Base-by-base conservation (phyloP, 352 stramenopile genomes). In the Globisporangium alternatum region DNA sequence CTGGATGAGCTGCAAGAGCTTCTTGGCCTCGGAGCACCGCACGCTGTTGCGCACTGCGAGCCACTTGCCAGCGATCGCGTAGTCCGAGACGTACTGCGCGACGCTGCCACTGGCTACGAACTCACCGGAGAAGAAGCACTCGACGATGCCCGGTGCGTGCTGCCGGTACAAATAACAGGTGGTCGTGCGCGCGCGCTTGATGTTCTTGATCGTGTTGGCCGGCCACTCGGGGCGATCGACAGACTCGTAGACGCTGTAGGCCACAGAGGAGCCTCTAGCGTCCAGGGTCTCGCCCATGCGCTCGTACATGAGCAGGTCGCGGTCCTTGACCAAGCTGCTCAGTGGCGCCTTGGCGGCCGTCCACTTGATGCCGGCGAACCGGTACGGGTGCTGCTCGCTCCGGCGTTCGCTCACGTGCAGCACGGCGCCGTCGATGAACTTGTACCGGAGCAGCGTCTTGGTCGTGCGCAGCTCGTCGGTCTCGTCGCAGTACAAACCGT, bases 401-500 rank as follows among this genome's bases (percentile, higher is more conserved):
- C 72, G 65, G 2, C 69, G 60, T 25, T 80, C 64, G 10, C 75
- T 68, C 19, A 64, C 61, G 51, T 79, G 72, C 1, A 85, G 67
- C 39, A 85, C 72, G 5, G 68, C 67, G 37, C 74, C 76, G 21
- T 77, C 72, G 10, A 66, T 41, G 19, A 80, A 60, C 35, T 67
- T 65, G 13, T 70, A 67, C 15, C 64, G 72, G 62, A 85, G 65
- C 33, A 71, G 65, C 41, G 74, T 77, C 56, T 70, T 71, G 9
- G 79, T 66, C 13, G 62, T 70, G 30, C 79, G 74, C 68, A 85
- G 77, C 52, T 57, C 52, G 5, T 57, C 52, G 8, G 52, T 57
- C 78, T 98, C 95, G 67, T 98, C 94, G 49, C 95, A 98, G 75
- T 97, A 98, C 63, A 98, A 98, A 65, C 91, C 96, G 64, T 87